Base-by-base conservation (phyloP, 2,329 filamentous ascomycete genomes). In the Nannizziopsis barbatae region DNA sequence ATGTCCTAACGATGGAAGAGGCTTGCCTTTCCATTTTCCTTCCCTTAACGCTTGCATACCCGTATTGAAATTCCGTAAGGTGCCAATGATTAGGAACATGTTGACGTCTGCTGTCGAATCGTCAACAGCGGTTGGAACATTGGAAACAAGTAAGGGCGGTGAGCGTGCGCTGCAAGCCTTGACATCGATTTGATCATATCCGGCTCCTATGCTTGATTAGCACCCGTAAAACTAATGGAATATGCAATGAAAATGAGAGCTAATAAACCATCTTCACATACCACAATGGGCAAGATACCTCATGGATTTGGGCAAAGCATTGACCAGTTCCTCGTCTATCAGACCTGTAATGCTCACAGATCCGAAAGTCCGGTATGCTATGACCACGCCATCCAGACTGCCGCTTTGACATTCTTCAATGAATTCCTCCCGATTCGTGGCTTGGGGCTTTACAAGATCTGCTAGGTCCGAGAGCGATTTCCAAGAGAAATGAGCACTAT, bases 181-280 rank as follows among this genome's bases (percentile, higher is more conserved):
- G 7, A 89, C 72, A 63, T 89, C 81, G 53, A 93, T 73, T 63
- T 88, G 83, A 64, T 94, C 87, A 66, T 94, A 94, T 33, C 88
- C 88, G 49, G 87, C 85, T 52, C 85, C 81, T 50, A 27, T 7
- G 3, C 3, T 27, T 7, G 7, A 7, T 27, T 7, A 27, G 22
- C 7, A 27, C 22, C 22, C 22, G 7, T 7, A 27, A 3, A 27
- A 27, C 3, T 11, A 48, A n/a, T 17, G 45, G 12, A 4, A 12
- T 15, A 27, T 15, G 12, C 15, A 33, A n/a, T n/a, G n/a, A 14
- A 50, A 31, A 41, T 41, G 30, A 17, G 38, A 20, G 20, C 12
- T 12, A n/a, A 27, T n/a, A n/a, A 27, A 3, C 15, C 12, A 41
- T 3, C 2, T 9, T 9, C 2, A 49, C 57, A 45, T 62, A 68